phyloP scores from a whole-genome alignment of 345 rosid species.

The Salix dunnii region DNA sequence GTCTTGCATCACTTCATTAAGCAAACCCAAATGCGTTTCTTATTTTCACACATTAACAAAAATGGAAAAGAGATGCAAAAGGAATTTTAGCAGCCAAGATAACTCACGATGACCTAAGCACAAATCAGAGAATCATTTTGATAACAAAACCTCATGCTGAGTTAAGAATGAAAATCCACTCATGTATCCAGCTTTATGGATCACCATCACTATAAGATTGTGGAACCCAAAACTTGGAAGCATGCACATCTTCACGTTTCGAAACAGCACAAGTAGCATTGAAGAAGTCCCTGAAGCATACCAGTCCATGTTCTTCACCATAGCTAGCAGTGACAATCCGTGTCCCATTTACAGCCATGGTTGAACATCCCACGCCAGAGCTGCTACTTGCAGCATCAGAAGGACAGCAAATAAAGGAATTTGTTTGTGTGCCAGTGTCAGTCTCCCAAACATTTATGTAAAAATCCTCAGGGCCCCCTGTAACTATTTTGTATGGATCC shows the following conservation, averaged over 20 bases:
- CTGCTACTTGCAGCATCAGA: conserved; percentile 8
- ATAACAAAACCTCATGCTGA: too few relatives aligned
- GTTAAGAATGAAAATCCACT: neutral
- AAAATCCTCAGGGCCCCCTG: conserved; percentile 43
- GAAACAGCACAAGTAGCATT: conserved; percentile 32
- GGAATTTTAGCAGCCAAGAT: too few relatives aligned
- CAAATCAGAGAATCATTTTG: too few relatives aligned
- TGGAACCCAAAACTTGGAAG: conserved; percentile 53
- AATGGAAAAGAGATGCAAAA: too few relatives aligned
- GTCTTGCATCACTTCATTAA: too few relatives aligned
- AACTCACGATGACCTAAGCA: too few relatives aligned
- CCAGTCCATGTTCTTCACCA: conserved; percentile 17
- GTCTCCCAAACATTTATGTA: conserved; percentile 50
- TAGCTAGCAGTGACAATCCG: conserved; percentile 34
- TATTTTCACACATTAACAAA: too few relatives aligned
- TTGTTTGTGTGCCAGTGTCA: conserved; percentile 38
- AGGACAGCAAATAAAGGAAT: conserved; percentile 37
- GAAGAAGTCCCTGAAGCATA: conserved; percentile 40
- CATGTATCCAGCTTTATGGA: conserved; percentile 3
- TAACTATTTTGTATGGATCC: conserved; percentile 62
- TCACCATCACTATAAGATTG: conserved; percentile 20
- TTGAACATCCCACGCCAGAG: conserved; percentile 35
- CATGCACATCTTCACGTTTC: conserved; percentile 16
- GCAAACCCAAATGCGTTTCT: too few relatives aligned
- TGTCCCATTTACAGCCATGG: conserved; percentile 48